Percentiles rank a stretch among this genome's conserved stretches.
These are phyloP conservation scores for Fusarium illudens DNA, from an alignment of 2,329 filamentous ascomycete species.

Conservation along the genomic window DNA sequence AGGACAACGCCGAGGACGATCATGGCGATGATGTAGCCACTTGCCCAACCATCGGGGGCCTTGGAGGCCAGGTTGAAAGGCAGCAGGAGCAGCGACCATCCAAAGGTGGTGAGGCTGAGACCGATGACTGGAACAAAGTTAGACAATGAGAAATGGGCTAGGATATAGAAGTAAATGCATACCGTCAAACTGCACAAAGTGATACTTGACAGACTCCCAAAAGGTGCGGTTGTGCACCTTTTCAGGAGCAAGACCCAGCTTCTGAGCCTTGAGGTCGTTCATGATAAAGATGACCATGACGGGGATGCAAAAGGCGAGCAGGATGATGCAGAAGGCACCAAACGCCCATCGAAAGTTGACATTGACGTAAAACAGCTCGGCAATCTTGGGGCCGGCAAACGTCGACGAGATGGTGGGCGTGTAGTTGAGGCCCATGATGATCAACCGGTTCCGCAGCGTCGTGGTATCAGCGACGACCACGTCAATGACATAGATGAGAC, in stretches of 20 bases:
- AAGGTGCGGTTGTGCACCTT: conserved; percentile 55
- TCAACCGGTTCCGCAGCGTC: conserved; percentile 53
- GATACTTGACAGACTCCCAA: conserved; percentile 58
- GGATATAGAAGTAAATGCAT: conserved; percentile 4
- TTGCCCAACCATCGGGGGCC: conserved; percentile 51
- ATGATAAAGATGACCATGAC: conserved; percentile 33
- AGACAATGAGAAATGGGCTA: conserved; percentile 1
- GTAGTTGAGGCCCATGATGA: conserved; percentile 49
- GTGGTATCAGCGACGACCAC: conserved; percentile 56
- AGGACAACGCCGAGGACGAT: conserved; percentile 60
- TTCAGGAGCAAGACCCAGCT: conserved; percentile 58
- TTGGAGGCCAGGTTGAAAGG: conserved; percentile 55
- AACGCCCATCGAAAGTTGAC: conserved; percentile 59
- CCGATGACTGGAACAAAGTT: background rate
- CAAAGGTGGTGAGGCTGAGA: background rate
- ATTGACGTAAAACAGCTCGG: conserved; percentile 49
- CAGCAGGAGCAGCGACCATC: conserved; percentile 54
- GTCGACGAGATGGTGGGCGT: conserved; percentile 56
- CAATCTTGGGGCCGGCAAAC: conserved; percentile 55
- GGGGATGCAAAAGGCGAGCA: conserved; percentile 54
- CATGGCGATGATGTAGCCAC: conserved; percentile 56
- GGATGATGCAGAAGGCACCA: conserved; percentile 69
- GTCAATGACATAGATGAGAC: conserved; percentile 51
- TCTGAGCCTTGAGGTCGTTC: conserved; percentile 51
- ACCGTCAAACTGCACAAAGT: conserved; percentile 67